Conservation (phyloP, 208 protist genomes). For the Crithidia thermophila region DNA sequence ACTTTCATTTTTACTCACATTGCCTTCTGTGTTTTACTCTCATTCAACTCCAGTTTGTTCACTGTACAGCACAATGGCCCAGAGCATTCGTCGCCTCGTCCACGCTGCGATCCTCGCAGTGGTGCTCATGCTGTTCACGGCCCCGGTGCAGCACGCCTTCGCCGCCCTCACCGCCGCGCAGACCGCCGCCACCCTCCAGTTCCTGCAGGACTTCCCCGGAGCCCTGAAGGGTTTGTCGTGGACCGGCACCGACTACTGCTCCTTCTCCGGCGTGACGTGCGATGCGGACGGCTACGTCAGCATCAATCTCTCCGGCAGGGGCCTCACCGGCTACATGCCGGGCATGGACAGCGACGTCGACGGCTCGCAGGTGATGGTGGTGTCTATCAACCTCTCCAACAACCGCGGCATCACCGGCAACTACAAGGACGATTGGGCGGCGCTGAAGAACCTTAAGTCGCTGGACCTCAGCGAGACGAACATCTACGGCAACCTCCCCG, state of each 20-base stretch:
- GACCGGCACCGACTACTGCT: slow-evolving; percentile 6
- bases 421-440: slow-evolving; percentile 9
- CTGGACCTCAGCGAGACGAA: slow-evolving; percentile 9
- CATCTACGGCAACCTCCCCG: slow-evolving; percentile 9
- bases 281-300: slow-evolving; percentile 6
- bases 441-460: not conserved
- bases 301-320: slow-evolving; percentile 19
- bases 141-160: not conserved
- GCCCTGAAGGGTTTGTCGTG: not conserved
- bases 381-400: slow-evolving; percentile 23
- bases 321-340: slow-evolving; percentile 16
- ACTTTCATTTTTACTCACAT: no score
- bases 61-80: no score
- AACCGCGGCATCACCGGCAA: slow-evolving; percentile 10
- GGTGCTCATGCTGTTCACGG: slow-evolving; percentile 4
- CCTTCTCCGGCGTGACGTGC: slow-evolving; percentile 16
- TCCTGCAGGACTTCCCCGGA: not conserved
- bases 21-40: no score
- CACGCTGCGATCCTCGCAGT: slow-evolving; percentile 3
- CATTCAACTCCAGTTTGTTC: no score
- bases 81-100: no score
- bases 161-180: not conserved
- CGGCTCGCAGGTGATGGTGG: slow-evolving; percentile 3
- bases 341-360: not conserved
- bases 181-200: not conserved